Evolutionary conservation across 768 basidiomycete genomes (phyloP).

Genomic region (Termitomyces sp.): DNA sequence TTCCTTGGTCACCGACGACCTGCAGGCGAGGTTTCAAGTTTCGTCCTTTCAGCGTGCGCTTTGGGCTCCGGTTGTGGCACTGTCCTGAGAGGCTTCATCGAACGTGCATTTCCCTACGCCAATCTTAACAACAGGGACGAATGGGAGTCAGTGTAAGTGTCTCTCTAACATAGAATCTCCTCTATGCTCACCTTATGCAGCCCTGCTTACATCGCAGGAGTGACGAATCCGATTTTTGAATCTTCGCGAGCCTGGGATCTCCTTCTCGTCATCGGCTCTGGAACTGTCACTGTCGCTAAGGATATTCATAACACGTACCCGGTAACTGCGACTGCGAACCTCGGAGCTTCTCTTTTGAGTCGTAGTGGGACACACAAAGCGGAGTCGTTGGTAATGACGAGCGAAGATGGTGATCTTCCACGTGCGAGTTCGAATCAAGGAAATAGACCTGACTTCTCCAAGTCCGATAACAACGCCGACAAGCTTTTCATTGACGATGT

Average conservation of each 20-base stretch:
- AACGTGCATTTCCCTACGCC: slow-evolving; percentile 92
- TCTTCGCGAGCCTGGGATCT: slow-evolving; percentile 86
- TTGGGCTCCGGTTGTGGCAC: slow-evolving; percentile 88
- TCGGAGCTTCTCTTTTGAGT: slow-evolving; percentile 37
- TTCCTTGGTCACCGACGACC: slow-evolving; percentile 89
- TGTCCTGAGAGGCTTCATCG: slow-evolving; percentile 79
- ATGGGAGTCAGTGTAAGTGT: slow-evolving; percentile 79
- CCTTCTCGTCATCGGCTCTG: slow-evolving; percentile 84
- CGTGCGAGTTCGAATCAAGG: slow-evolving; percentile 51
- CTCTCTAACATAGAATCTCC: background rate
- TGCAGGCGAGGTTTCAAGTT: slow-evolving; percentile 84
- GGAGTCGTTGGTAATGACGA: slow-evolving; percentile 49
- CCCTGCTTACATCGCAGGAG: slow-evolving; percentile 92
- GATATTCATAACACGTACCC: slow-evolving; percentile 67
- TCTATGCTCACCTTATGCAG: slow-evolving; percentile 28
- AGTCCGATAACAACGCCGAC: slow-evolving; percentile 61
- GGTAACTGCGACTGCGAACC: slow-evolving; percentile 29
- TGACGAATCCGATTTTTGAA: slow-evolving; percentile 96
- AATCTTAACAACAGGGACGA: slow-evolving; percentile 85
- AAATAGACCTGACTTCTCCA: slow-evolving; percentile 49
- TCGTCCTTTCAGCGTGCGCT: slow-evolving; percentile 92
- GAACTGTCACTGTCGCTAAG: slow-evolving; percentile 81
- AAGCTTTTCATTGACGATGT: slow-evolving; percentile 94
- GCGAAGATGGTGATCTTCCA: slow-evolving; percentile 63
- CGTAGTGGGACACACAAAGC: slow-evolving; percentile 62